Conservation (phyloP, 2,329 filamentous ascomycete species). For the Mycosphaerella sp. region DNA sequence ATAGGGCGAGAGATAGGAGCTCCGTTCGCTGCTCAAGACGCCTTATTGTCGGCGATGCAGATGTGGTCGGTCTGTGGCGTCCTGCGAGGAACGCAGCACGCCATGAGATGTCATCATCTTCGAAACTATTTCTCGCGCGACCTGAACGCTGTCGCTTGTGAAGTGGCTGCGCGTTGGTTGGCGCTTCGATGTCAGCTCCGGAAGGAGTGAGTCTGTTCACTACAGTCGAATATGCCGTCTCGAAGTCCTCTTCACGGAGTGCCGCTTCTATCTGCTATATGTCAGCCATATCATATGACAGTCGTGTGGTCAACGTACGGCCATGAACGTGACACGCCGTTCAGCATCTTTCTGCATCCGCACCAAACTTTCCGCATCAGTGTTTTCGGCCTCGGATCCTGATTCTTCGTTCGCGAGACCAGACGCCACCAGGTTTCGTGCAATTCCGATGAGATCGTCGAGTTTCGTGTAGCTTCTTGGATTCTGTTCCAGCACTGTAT, state of each 20-base stretch:
- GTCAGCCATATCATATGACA: not conserved
- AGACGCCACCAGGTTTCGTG: conserved; percentile 58
- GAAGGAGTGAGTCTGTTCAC: conserved; percentile 56
- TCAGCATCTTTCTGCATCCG: conserved; percentile 42
- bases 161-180: conserved; percentile 3
- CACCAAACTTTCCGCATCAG: conserved; percentile 27
- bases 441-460: conserved; percentile 66
- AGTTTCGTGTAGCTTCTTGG: conserved; percentile 65
- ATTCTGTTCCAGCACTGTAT: conserved; percentile 71
- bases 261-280: conserved; percentile 56
- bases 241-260: conserved; percentile 70
- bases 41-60: conserved; percentile 54
- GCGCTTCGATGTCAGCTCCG: conserved; percentile 25
- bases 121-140: conserved; percentile 16
- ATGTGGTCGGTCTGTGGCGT: conserved; percentile 51
- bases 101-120: conserved; percentile 65
- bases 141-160: conserved; percentile 16
- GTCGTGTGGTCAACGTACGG: conserved; percentile 36
- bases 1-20: conserved; percentile 66
- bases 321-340: conserved; percentile 70
- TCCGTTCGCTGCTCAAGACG: conserved; percentile 77
- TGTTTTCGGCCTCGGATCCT: conserved; percentile 29
- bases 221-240: conserved; percentile 80
- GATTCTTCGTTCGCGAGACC: conserved; percentile 28
- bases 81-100: conserved; percentile 72